Conservation (phyloP, 139 green algal species). For the Raphidocelis subcapitata region DNA sequence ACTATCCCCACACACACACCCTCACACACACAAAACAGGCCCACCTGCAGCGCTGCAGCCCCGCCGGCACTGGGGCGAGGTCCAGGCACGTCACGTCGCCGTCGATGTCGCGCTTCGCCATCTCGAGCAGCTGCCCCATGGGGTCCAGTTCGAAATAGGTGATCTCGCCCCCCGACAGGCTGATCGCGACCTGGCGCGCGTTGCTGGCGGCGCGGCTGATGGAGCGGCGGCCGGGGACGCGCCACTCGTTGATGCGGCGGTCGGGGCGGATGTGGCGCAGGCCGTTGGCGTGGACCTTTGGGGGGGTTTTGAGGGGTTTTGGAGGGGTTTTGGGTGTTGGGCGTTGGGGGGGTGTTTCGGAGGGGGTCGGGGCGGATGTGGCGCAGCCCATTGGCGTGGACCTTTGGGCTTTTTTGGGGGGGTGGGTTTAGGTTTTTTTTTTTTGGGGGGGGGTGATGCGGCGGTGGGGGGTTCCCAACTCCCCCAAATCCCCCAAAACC, state of each 20-base stretch:
- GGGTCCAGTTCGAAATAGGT: constrained; percentile 97
- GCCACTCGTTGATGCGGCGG: constrained; percentile 96
- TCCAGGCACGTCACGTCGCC: constrained; percentile 89
- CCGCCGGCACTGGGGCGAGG: constrained; percentile 80
- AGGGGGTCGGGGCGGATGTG: constrained; percentile 89
- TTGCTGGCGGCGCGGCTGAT: constrained; percentile 75
- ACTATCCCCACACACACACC: too few relatives aligned
- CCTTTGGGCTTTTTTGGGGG: constrained; percentile 61
- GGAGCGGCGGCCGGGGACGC: constrained; percentile 73
- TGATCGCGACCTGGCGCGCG: constrained; percentile 67
- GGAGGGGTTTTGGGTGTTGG: not conserved
- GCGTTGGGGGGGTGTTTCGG: constrained; percentile 80
- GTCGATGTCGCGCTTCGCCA: constrained; percentile 90
- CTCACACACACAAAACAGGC: too few relatives aligned
- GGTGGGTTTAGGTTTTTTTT: too few relatives aligned
- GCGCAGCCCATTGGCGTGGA: constrained; percentile 87
- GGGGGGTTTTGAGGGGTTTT: too few relatives aligned
- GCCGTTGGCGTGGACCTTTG: constrained; percentile 83
- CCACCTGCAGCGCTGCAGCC: constrained; percentile 53
- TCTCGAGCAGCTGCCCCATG: constrained; percentile 86
- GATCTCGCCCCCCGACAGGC: constrained; percentile 88
- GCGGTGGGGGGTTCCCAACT: constrained; percentile 93
- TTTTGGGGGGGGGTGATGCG: not conserved
- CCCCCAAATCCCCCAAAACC: too few relatives aligned
- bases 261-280: constrained; percentile 92